Percentiles rank a stretch among this genome's conserved stretches.
Evolutionary conservation across 75 land plant species (phyloP).

Genomic region (Isoetes taiwanensis): DNA sequence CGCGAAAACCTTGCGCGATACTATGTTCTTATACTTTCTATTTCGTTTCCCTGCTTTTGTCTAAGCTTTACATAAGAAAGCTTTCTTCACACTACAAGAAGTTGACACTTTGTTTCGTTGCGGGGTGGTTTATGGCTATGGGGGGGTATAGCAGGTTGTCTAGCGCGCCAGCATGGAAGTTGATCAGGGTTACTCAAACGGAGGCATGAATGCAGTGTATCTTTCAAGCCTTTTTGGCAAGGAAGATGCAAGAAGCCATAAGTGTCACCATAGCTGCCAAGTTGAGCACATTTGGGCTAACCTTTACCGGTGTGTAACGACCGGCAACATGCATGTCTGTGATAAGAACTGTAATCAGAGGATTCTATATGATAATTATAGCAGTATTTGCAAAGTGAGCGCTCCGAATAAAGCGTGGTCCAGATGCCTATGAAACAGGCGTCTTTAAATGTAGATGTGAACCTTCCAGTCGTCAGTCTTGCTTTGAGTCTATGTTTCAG

Average conservation of each 20-base stretch:
- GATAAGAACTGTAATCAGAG: constrained; percentile 88
- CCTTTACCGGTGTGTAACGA: constrained; percentile 66
- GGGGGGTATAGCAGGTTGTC: too few species aligned
- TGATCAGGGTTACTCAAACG: too few species aligned
- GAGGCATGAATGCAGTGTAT: constrained; percentile 67
- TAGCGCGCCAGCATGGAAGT: too few species aligned
- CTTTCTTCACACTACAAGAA: too few species aligned
- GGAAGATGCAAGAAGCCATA: constrained; percentile 40
- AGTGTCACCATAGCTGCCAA: constrained; percentile 57
- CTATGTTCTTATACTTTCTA: too few species aligned
- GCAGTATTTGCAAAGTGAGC: constrained; percentile 72
- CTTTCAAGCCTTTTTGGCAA: constrained; percentile 51
- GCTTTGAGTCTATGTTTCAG: too few species aligned
- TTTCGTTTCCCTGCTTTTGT: too few species aligned
- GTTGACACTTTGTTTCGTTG: too few species aligned
- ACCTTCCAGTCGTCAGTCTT: too few species aligned
- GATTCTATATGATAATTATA: constrained; percentile 76
- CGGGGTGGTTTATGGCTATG: too few species aligned
- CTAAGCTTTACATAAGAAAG: too few species aligned
- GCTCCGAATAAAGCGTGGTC: constrained; percentile 51
- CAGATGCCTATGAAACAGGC: constrained; percentile 44
- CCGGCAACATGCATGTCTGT: constrained; percentile 69
- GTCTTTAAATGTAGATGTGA: constrained; percentile 49
- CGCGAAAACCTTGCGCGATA: too few species aligned
- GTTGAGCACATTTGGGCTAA: constrained; percentile 76